phyloP scores from a whole-genome alignment of 1,284 basidiomycete species.

The Ceratorhiza oryzae-sativae region DNA sequence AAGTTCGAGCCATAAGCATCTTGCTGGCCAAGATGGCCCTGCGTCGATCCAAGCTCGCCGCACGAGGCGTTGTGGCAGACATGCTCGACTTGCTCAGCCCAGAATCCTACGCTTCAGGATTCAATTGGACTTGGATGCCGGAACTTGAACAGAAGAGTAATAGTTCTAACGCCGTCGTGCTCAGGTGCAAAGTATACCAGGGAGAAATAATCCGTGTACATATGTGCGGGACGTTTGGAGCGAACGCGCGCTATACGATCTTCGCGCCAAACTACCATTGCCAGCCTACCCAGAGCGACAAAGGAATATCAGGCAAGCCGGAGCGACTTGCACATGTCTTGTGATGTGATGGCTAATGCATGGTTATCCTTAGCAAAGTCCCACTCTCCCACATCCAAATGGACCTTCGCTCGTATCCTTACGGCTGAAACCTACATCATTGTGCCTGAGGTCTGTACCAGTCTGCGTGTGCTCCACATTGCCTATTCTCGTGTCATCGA shows the following conservation, averaged over 20 bases:
- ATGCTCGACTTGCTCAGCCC: constrained; percentile 2
- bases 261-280: not conserved
- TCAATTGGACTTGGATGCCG: not conserved
- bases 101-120: not conserved
- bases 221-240: constrained; percentile 4
- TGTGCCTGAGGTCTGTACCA: not conserved
- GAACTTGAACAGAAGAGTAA: not conserved
- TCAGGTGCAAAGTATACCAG: not conserved
- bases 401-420: not conserved
- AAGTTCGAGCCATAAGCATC: not conserved
- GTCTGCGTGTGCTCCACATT: not conserved
- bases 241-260: not conserved
- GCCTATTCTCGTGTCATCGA: not conserved
- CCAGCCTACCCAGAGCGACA: too few species aligned
- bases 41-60: not conserved
- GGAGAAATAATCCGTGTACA: not conserved
- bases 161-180: not conserved
- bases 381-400: not conserved
- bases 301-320: not conserved
- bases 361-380: not conserved
- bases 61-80: not conserved
- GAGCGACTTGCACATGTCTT: not conserved
- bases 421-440: constrained; percentile 3
- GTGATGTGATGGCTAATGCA: not conserved
- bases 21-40: not conserved